Percentiles rank a stretch among this genome's conserved stretches.
These are phyloP conservation scores for Monilinia aucupariae DNA, from an alignment of 2,329 filamentous ascomycete genomes.

Conservation along the genomic window DNA sequence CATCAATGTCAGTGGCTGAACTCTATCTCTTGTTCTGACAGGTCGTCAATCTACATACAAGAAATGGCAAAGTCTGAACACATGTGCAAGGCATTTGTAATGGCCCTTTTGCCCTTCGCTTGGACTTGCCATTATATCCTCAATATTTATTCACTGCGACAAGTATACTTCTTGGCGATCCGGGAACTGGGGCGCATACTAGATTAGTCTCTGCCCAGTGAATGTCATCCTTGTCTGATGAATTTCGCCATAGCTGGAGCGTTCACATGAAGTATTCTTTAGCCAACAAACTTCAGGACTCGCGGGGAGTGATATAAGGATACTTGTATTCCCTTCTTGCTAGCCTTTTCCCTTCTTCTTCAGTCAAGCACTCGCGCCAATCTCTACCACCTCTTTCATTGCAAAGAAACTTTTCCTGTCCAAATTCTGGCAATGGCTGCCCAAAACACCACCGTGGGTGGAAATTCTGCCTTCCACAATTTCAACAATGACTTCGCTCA, in stretches of 20 bases:
- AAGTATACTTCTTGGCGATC: background rate
- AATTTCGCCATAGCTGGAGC: background rate
- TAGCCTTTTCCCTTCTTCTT: background rate
- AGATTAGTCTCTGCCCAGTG: background rate
- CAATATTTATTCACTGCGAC: background rate
- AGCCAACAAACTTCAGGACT: background rate
- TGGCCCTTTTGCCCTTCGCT: background rate
- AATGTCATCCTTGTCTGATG: constrained; percentile 10
- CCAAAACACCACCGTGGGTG: constrained; percentile 65
- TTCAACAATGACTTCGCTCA: constrained; percentile 68
- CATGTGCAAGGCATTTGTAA: background rate
- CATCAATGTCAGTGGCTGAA: background rate
- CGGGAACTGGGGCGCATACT: background rate
- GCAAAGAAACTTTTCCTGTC: background rate
- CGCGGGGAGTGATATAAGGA: constrained; percentile 6
- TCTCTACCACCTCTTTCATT: background rate
- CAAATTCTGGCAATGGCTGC: constrained; percentile 38
- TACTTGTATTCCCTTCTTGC: background rate
- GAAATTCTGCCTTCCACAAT: constrained; percentile 69
- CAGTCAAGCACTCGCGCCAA: constrained; percentile 21
- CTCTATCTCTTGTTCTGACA: background rate
- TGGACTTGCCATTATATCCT: background rate
- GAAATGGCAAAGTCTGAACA: background rate
- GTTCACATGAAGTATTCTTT: background rate
- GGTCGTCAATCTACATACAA: constrained; percentile 3